Evolutionary conservation across 2,329 filamentous ascomycete genomes (phyloP).

Genomic region (Akanthomyces dipterigenus): DNA sequence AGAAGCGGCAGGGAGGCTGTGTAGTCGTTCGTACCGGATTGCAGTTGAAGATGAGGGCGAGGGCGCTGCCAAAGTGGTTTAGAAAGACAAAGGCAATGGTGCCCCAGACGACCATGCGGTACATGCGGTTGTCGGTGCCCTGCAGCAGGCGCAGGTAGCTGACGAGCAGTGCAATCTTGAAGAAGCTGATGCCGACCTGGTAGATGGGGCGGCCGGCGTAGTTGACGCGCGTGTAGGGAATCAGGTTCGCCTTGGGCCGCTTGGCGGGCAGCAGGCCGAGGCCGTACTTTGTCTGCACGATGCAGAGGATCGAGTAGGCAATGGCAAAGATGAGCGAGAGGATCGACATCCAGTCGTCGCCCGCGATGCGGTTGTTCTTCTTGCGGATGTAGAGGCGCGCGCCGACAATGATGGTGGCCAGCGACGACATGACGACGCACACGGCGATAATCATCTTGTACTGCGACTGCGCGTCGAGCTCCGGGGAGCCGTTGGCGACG

Average conservation of each 20-base stretch:
- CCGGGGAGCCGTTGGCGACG: constrained; percentile 42
- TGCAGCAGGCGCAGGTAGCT: constrained; percentile 45
- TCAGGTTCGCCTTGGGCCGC: constrained; percentile 37
- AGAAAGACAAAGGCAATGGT: constrained; percentile 37
- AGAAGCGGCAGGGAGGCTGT: background rate
- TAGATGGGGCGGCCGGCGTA: constrained; percentile 48
- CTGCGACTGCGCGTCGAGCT: constrained; percentile 39
- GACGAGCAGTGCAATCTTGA: constrained; percentile 48
- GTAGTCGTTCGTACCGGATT: constrained; percentile 30
- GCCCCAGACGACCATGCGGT: constrained; percentile 37
- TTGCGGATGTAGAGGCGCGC: constrained; percentile 36
- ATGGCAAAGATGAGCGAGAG: constrained; percentile 39
- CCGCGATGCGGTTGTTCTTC: constrained; percentile 35
- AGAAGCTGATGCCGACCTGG: constrained; percentile 48
- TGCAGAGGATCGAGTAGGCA: constrained; percentile 43
- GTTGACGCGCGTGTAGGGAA: constrained; percentile 43
- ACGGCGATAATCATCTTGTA: constrained; percentile 44
- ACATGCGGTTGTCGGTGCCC: constrained; percentile 38
- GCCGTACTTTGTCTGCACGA: constrained; percentile 46
- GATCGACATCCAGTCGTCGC: constrained; percentile 39
- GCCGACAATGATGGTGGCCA: constrained; percentile 36
- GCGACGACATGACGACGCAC: constrained; percentile 35
- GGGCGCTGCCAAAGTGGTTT: constrained; percentile 40
- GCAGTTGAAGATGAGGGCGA: constrained; percentile 45
- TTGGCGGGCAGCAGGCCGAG: constrained; percentile 39